Conservation (phyloP, 2,329 filamentous ascomycete species). For the Triangularia verruculosa region DNA sequence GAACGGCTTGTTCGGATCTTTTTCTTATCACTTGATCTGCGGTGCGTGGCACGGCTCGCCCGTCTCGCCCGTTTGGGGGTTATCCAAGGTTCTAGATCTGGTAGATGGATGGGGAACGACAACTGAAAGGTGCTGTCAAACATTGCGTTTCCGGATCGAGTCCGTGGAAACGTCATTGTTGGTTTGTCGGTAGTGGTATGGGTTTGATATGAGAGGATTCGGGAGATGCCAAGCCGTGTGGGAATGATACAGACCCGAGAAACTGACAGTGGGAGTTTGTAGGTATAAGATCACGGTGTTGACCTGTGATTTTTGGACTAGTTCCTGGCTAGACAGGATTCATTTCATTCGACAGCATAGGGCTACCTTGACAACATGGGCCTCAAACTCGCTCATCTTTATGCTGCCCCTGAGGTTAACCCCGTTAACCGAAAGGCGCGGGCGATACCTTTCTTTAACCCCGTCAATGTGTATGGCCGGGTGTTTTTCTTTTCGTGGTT, state of each 20-base stretch:
- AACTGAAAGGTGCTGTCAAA: neutral
- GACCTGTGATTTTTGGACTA: neutral
- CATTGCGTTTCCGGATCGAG: neutral
- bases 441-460: conserved; percentile 76
- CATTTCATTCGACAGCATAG: neutral
- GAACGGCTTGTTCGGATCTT: neutral
- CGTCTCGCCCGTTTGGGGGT: neutral
- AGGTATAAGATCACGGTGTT: neutral
- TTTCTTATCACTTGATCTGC: neutral
- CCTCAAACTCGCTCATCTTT: conserved; percentile 40
- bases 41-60: neutral
- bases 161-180: neutral
- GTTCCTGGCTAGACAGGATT: neutral
- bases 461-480: conserved; percentile 73
- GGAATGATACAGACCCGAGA: neutral
- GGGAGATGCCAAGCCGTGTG: neutral
- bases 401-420: conserved; percentile 68
- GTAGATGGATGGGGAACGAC: neutral
- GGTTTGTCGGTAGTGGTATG: neutral
- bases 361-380: conserved; percentile 29
- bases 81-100: neutral
- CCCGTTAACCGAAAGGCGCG: conserved; percentile 80
- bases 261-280: neutral
- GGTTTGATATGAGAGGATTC: neutral
- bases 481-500: conserved; percentile 91